Evolutionary conservation across 192 early-diverging fungal genomes (phyloP), one percentile per base, ranked within the genome.

Genomic region (Coemansia sp.): DNA sequence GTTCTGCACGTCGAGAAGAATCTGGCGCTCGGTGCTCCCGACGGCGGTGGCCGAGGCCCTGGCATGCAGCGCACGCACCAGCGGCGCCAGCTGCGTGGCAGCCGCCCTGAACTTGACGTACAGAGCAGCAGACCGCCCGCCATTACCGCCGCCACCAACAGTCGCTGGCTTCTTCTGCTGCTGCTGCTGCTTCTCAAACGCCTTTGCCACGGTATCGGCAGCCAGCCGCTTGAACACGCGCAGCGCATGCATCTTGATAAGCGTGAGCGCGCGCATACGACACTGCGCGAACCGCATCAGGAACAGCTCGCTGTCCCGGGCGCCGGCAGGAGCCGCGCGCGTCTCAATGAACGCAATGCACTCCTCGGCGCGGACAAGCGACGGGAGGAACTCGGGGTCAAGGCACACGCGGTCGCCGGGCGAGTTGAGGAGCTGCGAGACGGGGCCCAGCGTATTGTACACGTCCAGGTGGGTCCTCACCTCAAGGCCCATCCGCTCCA

Each of bases 251-350:
- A 95, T 88, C 70, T 98, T 98, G 73, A 99, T 95, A 42, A 98
- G 78, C 19, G 95, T 90, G 76, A 99, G 89, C 7, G 91, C 93
- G 32, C 92, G 89, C n/a, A 94, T 95, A 83, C 96, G 91, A 75
- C 95, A 97, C 69, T 98, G 95, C 18, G 92, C 84, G 73, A 95
- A 98, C 19, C 95, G 86, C 92, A 96, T 93, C 40, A 91, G 84
- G 70, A 97, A 98, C 48, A 98, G 86, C 63, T 96, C 95, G 8
- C 94, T 89, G 78, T 99, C 97, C 26, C 86, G 85, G 73, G 92
- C 96, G 15, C 76, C 84, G 1, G 26, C 52, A 21, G 21, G 9
- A 5, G 52, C 52, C 37, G 87, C 72, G 16, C 63, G 75, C 40
- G 10, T 16, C 44, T 41, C 89, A 89, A 79, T 70, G 62, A 76